These are phyloP conservation scores for grape (Vitis vinifera) DNA, from an alignment of 164 flowering plant species.

Conservation along the genomic window DNA sequence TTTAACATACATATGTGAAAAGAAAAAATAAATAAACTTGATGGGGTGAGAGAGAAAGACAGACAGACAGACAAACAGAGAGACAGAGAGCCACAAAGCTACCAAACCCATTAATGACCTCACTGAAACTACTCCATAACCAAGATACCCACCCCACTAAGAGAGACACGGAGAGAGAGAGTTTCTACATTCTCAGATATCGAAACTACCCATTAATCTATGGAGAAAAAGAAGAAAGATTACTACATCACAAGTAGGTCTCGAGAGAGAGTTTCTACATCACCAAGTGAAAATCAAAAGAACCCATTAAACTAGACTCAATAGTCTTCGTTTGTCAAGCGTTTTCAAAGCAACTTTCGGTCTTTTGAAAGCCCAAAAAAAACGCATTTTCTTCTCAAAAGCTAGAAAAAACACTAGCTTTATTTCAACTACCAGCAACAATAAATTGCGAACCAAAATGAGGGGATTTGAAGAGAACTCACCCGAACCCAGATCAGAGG, in stretches of 20 bases:
- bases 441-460: neutral
- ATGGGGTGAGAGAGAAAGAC: neutral
- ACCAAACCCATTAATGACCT: conserved; percentile 29
- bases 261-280: neutral
- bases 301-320: neutral
- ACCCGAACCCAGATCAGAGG: conserved; percentile 73
- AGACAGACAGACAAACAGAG: neutral
- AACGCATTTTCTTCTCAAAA: too few species aligned
- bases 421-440: neutral
- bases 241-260: too few species aligned
- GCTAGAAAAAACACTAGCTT: too few species aligned
- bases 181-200: neutral
- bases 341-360: too few species aligned
- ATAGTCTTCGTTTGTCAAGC: too few species aligned
- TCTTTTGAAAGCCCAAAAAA: too few species aligned
- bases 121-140: conserved; percentile 28
- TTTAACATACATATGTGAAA: neutral
- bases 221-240: neutral
- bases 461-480: conserved; percentile 9
- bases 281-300: neutral
- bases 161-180: neutral
- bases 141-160: conserved; percentile 6
- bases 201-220: neutral
- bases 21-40: neutral
- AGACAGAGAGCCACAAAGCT: conserved; percentile 15